Evolutionary conservation across 78 protist species (phyloP).

Genomic region (Polysphondylium violaceum): DNA sequence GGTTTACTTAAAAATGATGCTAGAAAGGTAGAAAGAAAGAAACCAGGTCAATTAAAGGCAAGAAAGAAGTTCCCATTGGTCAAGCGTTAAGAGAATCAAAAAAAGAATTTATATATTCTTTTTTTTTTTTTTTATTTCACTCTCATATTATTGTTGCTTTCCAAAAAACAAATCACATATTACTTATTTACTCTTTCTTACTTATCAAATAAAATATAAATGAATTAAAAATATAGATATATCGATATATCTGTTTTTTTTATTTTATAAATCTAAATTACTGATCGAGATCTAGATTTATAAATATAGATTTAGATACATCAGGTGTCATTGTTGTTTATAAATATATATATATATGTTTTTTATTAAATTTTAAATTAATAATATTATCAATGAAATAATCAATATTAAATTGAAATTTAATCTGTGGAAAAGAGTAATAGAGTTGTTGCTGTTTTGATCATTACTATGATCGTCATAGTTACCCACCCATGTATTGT

Average conservation of each 20-base stretch:
- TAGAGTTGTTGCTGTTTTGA: not conserved
- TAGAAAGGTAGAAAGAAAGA: constrained; percentile 87
- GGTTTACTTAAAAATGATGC: constrained; percentile 74
- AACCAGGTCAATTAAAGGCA: constrained; percentile 82
- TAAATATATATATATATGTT: not conserved
- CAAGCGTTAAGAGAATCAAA: constrained; percentile 64
- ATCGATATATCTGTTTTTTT: not conserved
- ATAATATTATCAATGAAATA: not conserved
- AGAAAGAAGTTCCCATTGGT: constrained; percentile 88
- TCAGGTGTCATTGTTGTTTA: not conserved
- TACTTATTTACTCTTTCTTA: not conserved
- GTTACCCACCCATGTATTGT: not conserved
- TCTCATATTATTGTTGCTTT: too few species aligned
- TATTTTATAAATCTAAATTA: not conserved
- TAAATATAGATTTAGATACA: not conserved
- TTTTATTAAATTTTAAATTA: not conserved
- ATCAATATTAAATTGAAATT: too few species aligned
- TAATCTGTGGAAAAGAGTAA: too few species aligned
- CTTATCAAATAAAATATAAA: not conserved
- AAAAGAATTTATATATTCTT: not conserved
- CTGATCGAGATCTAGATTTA: not conserved
- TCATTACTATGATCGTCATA: not conserved
- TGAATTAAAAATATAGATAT: not conserved
- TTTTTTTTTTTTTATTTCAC: not conserved
- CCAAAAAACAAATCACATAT: not conserved